Conservation (phyloP, 169 alveolate species). For the Plasmodium chabaudi region DNA sequence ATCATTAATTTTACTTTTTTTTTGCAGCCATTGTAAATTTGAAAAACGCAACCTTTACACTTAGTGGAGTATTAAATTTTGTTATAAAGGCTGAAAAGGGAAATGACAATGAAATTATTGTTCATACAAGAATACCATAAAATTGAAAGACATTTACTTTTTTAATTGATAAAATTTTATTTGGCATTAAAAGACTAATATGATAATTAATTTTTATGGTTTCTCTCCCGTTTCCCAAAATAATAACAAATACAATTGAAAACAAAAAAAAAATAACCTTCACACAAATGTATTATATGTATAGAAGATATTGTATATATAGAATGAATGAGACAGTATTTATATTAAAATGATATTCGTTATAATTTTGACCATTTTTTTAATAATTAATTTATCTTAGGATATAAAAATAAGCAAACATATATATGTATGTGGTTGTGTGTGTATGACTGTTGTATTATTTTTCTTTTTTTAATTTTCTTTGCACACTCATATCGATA, state of each 20-base stretch:
- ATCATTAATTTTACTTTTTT: background rate
- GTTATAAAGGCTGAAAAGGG: slow-evolving; percentile 66
- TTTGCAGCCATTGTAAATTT: slow-evolving; percentile 36
- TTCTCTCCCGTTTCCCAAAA: background rate
- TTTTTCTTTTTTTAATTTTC: background rate
- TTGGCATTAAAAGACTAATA: too few species aligned
- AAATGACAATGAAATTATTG: slow-evolving; percentile 61
- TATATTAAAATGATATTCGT: too few species aligned
- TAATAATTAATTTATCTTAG: too few species aligned
- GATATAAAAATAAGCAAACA: too few species aligned
- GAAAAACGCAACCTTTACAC: slow-evolving; percentile 56
- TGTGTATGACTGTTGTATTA: background rate
- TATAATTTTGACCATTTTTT: too few species aligned
- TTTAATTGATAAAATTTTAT: too few species aligned
- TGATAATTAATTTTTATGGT: too few species aligned
- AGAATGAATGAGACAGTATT: too few species aligned
- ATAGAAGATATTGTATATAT: too few species aligned
- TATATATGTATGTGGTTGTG: background rate
- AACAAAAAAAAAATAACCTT: too few species aligned
- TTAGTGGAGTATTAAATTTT: slow-evolving; percentile 42
- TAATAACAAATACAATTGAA: too few species aligned
- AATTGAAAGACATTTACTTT: background rate
- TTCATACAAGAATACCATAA: slow-evolving; percentile 68
- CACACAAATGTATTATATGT: too few species aligned
- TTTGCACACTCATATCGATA: background rate